phyloP scores from a whole-genome alignment of 352 stramenopile species.

The Phytophthora ramorum region DNA sequence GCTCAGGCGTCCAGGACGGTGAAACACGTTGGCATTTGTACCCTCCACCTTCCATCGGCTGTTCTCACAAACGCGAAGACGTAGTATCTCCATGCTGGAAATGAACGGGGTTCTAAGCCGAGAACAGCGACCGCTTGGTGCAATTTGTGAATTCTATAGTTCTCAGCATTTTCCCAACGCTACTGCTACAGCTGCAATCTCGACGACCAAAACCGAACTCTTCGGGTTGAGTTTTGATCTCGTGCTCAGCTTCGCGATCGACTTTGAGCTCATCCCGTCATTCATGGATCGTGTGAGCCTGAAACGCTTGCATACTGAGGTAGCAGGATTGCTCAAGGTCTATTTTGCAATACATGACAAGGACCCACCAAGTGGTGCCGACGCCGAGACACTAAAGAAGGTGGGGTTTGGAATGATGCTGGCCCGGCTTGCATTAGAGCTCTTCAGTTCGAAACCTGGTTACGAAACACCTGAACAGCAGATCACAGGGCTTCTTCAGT shows the following conservation, averaged over 20 bases:
- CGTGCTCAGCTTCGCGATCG: constrained; percentile 75
- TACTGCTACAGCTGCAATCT: constrained; percentile 15
- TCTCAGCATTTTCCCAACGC: constrained; percentile 48
- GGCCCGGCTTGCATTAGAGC: constrained; percentile 68
- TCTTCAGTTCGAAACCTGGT: constrained; percentile 65
- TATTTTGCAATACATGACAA: constrained; percentile 71
- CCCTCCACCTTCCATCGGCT: constrained; percentile 21
- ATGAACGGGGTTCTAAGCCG: constrained; percentile 71
- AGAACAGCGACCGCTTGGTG: constrained; percentile 69
- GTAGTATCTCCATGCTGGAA: constrained; percentile 82
- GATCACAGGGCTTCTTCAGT: constrained; percentile 76
- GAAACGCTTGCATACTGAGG: constrained; percentile 73
- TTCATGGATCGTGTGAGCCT: constrained; percentile 84
- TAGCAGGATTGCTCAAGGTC: constrained; percentile 62
- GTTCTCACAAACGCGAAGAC: constrained; percentile 54
- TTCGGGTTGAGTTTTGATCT: constrained; percentile 71
- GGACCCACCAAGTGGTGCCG: constrained; percentile 47
- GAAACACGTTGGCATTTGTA: constrained; percentile 31
- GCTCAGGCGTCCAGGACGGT: constrained; percentile 3
- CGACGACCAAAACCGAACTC: constrained; percentile 50
- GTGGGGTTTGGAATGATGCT: constrained; percentile 72
- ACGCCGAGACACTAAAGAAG: constrained; percentile 77
- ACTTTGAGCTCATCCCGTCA: constrained; percentile 82
- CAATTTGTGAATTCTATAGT: constrained; percentile 84
- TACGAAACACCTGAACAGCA: constrained; percentile 81